Evolutionary conservation across 2,329 filamentous ascomycete genomes (phyloP), one percentile per base, ranked within the genome.

Genomic region (Nannizzia gypsea): DNA sequence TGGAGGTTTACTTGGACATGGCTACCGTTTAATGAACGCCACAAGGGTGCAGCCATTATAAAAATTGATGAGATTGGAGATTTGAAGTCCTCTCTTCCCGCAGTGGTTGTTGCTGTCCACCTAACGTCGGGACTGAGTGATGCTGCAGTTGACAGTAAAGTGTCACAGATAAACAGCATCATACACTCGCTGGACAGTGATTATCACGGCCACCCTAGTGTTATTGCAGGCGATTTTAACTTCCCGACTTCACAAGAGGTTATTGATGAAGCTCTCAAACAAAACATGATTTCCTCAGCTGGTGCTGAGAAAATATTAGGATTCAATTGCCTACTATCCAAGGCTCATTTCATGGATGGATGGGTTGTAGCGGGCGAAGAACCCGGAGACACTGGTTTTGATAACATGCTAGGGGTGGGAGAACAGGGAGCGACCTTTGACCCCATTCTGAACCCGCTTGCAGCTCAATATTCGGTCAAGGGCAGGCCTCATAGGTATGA

Each of bases 341-440:
- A 79, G 24, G 71, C 72, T 15, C 77, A 77, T 0, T 73, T 85
- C 1, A 64, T 76, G 2, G 83, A 86, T 64, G 69, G 77, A 0
- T 85, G 81, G 80, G 64, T 74, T 0, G 71, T 75, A 28, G 73
- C 78, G 13, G 73, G 76, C 17, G 67, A 78, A 0, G 73, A 77
- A 46, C 71, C 71, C 6, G 74, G 75, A 1, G 77, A 79, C 40
- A 74, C 72, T 65, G 36, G 58, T 61, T 15, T 59, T 61, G 6
- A 56, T 65, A 4, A 66, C 69, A 9, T 72, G 77, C 15, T 62
- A 0, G 78, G 77, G 31, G 78, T 82, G 58, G 85, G 83, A 1
- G 84, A 87, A 67, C 77, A 83, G 62, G 84, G 83, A 1, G 82
- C 83, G 2, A 88, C 85, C 0, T 87, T 85, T 67, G 80, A 87